phyloP scores from a whole-genome alignment of 2,329 filamentous ascomycete genomes.

The Tolypocladium tropicale region DNA sequence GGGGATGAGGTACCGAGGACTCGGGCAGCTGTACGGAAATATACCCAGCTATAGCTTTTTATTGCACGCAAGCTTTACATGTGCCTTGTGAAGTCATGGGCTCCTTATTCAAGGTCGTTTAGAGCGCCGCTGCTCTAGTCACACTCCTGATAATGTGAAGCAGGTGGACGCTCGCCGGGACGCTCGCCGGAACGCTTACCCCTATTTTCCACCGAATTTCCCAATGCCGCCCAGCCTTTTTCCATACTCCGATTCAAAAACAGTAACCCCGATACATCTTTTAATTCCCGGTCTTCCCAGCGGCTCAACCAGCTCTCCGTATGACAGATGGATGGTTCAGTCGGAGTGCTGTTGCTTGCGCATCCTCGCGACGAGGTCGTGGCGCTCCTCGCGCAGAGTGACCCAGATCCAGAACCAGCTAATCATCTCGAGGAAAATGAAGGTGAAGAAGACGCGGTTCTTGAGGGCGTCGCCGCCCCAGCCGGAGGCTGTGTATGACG shows the following conservation, averaged over 20 bases:
- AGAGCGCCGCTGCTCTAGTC: background rate
- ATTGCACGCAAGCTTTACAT: no score
- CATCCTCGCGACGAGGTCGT: constrained; percentile 28
- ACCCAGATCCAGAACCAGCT: constrained; percentile 82
- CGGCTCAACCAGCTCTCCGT: background rate
- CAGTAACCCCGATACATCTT: background rate
- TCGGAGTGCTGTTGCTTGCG: constrained; percentile 1
- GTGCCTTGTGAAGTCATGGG: no score
- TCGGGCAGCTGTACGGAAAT: background rate
- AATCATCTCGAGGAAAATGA: constrained; percentile 73
- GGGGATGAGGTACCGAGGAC: background rate
- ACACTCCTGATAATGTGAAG: no score
- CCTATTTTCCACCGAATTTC: no score
- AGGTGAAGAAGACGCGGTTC: constrained; percentile 77
- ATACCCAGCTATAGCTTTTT: constrained; percentile 5
- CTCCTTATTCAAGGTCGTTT: background rate
- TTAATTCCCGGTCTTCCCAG: background rate
- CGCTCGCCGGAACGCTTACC: no score
- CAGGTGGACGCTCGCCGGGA: no score
- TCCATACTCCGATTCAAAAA: background rate
- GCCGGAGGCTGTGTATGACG: constrained; percentile 22
- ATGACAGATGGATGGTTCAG: background rate
- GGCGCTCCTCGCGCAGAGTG: constrained; percentile 56
- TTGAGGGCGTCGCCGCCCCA: constrained; percentile 60
- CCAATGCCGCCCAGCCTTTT: background rate